Base-by-base conservation (phyloP, 805 yeast genomes). In the Nakazawaea ambrosiae region DNA sequence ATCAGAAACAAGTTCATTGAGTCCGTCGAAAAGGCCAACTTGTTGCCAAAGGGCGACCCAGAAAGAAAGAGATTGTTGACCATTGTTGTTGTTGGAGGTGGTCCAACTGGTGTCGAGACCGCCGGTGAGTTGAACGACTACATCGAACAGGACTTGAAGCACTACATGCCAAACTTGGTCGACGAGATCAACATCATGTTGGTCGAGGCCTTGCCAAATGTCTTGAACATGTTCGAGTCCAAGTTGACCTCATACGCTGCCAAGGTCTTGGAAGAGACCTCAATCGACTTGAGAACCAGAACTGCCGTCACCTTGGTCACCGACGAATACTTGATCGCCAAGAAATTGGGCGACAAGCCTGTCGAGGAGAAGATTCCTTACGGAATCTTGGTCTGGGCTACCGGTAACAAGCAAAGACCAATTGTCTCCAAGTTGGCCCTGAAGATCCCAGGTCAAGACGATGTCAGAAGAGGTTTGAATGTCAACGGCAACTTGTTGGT, bases 51-150 rank as follows among this genome's bases (percentile, higher is more conserved):
- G 48, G 75, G 66, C 33, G 71, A 69, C 47, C 61, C 70, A 15
- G 75, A 70, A 50, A 63, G 77, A 60, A 63, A 63, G 57, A 62
- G 75, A 58, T 62, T 71, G 46, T 61, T 71, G 48, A 63, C 71
- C 24, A 63, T 70, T 45, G 69, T 71, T 39, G 74, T 71, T 37
- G 71, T 74, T 48, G 77, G 77, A 47, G 77, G 77, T 55, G 77
- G 77, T 43, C 77, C 77, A 49, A 71, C 77, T 35, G 77, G 77
- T 57, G 77, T 71, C 41, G 77, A 71, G 50, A 69, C 68, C 37
- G 77, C 77, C 39, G 77, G 75, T 49, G 77, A 71, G 50, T 51
- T 71, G 45, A 74, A 70, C 55, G 77, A 71, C 53, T 71, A 70
- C 60, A 65, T 71, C 40, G 76, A 70, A 54, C 75, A 70, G 55